phyloP scores from a whole-genome alignment of 2,329 filamentous ascomycete genomes.

The Coleophoma crateriformis region DNA sequence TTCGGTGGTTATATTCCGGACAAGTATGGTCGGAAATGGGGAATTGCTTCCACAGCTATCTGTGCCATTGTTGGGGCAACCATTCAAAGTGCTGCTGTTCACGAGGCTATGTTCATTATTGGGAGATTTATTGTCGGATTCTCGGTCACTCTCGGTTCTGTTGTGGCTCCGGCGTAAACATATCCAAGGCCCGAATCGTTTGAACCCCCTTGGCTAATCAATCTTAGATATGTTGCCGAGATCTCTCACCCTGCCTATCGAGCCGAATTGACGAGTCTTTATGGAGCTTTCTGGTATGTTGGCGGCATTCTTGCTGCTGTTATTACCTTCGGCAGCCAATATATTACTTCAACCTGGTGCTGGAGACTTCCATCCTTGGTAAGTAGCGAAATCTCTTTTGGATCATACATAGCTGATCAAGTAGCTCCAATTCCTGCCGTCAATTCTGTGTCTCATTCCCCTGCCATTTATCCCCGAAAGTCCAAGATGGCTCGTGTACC shows the following conservation, averaged over 20 bases:
- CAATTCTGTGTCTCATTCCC: not conserved
- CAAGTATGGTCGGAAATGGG: constrained; percentile 1
- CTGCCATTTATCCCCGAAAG: constrained; percentile 37
- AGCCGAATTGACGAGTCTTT: not conserved
- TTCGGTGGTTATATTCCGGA: not conserved
- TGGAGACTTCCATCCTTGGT: not conserved
- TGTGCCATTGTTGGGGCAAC: constrained; percentile 31
- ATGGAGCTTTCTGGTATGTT: constrained; percentile 1
- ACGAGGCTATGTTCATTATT: constrained; percentile 32
- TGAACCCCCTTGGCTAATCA: no score
- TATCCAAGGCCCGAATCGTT: no score
- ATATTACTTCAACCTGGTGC: constrained; percentile 1
- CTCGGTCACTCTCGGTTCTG: constrained; percentile 4
- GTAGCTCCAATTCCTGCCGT: not conserved
- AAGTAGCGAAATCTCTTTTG: not conserved
- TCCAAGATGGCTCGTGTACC: constrained; percentile 53
- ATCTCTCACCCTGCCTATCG: not conserved
- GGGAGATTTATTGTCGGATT: constrained; percentile 32
- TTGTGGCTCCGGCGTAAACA: not conserved
- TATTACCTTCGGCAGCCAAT: not conserved
- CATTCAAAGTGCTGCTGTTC: constrained; percentile 32
- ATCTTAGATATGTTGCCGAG: not conserved
- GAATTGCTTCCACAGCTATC: not conserved
- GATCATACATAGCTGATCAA: no score
- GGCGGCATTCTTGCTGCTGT: not conserved